Evolutionary conservation across 352 stramenopile species (phyloP).

Genomic region (Phytophthora melonis): DNA sequence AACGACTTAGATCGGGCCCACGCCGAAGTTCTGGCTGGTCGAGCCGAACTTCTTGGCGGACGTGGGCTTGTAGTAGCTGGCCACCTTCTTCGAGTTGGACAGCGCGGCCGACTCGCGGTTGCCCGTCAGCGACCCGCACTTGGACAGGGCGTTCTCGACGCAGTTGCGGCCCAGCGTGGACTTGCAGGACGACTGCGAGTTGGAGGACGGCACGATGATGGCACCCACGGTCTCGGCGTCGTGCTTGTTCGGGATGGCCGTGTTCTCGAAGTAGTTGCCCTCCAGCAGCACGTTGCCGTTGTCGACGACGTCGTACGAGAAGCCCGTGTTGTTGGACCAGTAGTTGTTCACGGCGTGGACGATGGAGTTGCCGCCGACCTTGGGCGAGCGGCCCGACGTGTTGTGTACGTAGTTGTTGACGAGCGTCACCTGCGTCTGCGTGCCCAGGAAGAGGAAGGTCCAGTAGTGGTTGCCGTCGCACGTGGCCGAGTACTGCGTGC

Average conservation of each 20-base stretch:
- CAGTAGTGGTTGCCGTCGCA: constrained; percentile 4
- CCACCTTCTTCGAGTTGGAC: constrained; percentile 27
- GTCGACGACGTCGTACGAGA: constrained; percentile 48
- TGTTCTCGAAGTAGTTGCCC: constrained; percentile 60
- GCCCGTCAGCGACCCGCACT: constrained; percentile 18
- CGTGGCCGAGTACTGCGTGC: not conserved
- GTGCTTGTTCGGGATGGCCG: constrained; percentile 16
- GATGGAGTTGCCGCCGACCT: constrained; percentile 35
- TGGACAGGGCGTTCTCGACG: constrained; percentile 34
- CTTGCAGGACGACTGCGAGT: constrained; percentile 23
- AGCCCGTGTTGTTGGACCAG: constrained; percentile 52
- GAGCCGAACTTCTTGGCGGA: constrained; percentile 19
- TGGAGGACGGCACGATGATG: constrained; percentile 21
- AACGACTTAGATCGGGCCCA: constrained; percentile 23
- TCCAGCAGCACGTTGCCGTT: constrained; percentile 49
- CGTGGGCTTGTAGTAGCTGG: constrained; percentile 15
- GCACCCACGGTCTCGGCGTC: constrained; percentile 21
- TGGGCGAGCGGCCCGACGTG: constrained; percentile 50
- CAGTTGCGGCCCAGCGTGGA: constrained; percentile 41
- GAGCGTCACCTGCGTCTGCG: not conserved
- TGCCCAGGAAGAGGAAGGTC: constrained; percentile 1
- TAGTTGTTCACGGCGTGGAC: constrained; percentile 58
- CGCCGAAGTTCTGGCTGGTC: constrained; percentile 34
- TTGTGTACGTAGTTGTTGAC: constrained; percentile 36
- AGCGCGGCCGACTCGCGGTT: constrained; percentile 25